phyloP scores from a whole-genome alignment of 139 green algal species.

The Tetradesmus lagerheimii region DNA sequence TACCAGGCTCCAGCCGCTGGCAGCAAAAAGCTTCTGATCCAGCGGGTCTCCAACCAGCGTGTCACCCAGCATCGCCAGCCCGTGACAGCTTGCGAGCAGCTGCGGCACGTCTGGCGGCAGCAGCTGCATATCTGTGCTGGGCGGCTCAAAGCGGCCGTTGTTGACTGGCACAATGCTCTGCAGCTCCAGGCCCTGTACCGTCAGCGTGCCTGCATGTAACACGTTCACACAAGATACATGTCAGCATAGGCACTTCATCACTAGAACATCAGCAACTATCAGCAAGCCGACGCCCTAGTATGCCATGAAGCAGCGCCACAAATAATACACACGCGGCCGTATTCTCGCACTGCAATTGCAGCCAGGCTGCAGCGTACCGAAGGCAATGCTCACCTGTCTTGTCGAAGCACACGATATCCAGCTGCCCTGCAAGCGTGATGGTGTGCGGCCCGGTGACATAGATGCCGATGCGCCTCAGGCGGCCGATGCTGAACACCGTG shows the following conservation, averaged over 20 bases:
- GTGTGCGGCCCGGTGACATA: slow-evolving; percentile 71
- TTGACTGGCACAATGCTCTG: slow-evolving; percentile 63
- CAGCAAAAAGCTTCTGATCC: slow-evolving; percentile 77
- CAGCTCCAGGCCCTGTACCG: slow-evolving; percentile 75
- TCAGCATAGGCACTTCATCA: not conserved
- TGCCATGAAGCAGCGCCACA: not conserved
- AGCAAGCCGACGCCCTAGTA: not conserved
- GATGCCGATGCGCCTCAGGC: slow-evolving; percentile 66
- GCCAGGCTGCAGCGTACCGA: not conserved
- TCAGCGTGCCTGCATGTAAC: slow-evolving; percentile 69
- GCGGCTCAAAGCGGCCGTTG: slow-evolving; percentile 32
- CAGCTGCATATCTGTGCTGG: not conserved
- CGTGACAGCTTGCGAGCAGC: slow-evolving; percentile 78
- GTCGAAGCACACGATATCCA: slow-evolving; percentile 81
- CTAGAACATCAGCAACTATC: not conserved
- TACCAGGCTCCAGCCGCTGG: slow-evolving; percentile 70
- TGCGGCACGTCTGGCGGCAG: slow-evolving; percentile 56
- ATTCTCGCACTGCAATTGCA: not conserved
- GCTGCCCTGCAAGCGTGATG: slow-evolving; percentile 71
- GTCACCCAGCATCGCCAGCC: slow-evolving; percentile 65
- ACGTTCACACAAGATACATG: not conserved
- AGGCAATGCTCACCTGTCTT: slow-evolving; percentile 67
- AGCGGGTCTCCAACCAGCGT: slow-evolving; percentile 78
- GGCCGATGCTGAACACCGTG: slow-evolving; percentile 69
- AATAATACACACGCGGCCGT: not conserved